phyloP scores from a whole-genome alignment of 2,329 filamentous ascomycete genomes.

The Claviceps quebecensis region DNA sequence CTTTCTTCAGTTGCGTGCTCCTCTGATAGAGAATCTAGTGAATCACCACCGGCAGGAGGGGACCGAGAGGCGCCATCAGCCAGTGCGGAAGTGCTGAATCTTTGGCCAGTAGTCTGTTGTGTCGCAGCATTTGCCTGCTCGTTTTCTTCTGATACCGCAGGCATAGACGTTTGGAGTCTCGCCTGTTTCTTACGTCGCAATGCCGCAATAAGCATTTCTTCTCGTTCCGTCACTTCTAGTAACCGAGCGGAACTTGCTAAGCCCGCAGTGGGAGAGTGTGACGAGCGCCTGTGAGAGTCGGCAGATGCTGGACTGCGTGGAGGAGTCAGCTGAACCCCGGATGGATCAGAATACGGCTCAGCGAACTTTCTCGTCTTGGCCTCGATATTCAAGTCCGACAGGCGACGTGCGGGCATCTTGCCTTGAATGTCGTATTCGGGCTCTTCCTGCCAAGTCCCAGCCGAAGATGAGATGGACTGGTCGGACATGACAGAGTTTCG shows the following conservation, averaged over 20 bases:
- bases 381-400: conserved; percentile 11
- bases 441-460: conserved; percentile 18
- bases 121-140: background rate
- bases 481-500: conserved; percentile 23
- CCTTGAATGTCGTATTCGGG: conserved; percentile 23
- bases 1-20: conserved; percentile 6
- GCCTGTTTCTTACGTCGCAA: conserved; percentile 40
- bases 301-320: conserved; percentile 38
- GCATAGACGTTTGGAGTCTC: conserved; percentile 35
- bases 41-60: background rate
- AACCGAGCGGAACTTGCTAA: conserved; percentile 25
- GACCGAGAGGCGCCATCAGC: background rate
- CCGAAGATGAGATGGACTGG: conserved; percentile 23
- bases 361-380: background rate
- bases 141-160: conserved; percentile 26
- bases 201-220: conserved; percentile 43
- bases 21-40: background rate
- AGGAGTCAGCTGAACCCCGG: conserved; percentile 30
- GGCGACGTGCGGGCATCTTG: conserved; percentile 19
- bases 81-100: background rate
- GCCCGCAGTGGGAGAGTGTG: conserved; percentile 23
- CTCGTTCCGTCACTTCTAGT: conserved; percentile 44
- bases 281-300: conserved; percentile 32
- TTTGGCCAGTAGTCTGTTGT: background rate
- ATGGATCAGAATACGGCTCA: conserved; percentile 6